A percentile compares a stretch with the other conserved stretches of the same genome.
Conservation (phyloP, 495 filamentous ascomycete species). For the Lepidopterella palustris region DNA sequence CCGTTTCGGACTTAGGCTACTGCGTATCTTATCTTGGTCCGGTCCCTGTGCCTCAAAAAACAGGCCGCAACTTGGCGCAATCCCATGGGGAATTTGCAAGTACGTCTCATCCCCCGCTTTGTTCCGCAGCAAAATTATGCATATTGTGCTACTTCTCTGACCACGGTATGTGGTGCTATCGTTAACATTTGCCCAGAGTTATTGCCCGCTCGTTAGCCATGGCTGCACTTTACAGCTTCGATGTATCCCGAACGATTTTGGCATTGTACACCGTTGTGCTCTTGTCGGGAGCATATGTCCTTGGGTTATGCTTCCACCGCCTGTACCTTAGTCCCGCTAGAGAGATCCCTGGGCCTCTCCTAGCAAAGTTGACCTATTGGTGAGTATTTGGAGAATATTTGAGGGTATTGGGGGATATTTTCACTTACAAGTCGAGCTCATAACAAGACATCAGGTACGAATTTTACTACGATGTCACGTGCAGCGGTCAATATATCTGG, state of each 20-base stretch:
- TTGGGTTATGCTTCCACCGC: not conserved
- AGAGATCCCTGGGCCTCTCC: not conserved
- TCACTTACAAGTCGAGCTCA: not conserved
- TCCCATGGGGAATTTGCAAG: too few relatives aligned
- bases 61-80: too few relatives aligned
- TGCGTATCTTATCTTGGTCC: too few relatives aligned
- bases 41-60: too few relatives aligned
- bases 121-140: too few relatives aligned
- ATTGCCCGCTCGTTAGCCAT: too few relatives aligned
- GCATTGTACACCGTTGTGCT: not conserved
- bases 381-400: not conserved
- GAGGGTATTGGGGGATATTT: not conserved
- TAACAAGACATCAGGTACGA: not conserved
- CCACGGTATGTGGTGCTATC: too few relatives aligned
- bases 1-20: too few relatives aligned
- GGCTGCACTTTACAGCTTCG: not conserved
- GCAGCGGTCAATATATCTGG: conserved; percentile 1
- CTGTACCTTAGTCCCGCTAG: not conserved
- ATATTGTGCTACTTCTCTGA: too few relatives aligned
- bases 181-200: too few relatives aligned
- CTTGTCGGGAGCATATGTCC: not conserved
- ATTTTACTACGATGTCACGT: conserved; percentile 10
- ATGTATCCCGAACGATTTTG: not conserved
- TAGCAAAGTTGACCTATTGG: conserved; percentile 1
- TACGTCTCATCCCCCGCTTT: too few relatives aligned